Percentiles rank a stretch among this genome's conserved stretches.
These are phyloP conservation scores for Zychaea mexicana DNA, from an alignment of 371 early-diverging fungal genomes.

Conservation along the genomic window DNA sequence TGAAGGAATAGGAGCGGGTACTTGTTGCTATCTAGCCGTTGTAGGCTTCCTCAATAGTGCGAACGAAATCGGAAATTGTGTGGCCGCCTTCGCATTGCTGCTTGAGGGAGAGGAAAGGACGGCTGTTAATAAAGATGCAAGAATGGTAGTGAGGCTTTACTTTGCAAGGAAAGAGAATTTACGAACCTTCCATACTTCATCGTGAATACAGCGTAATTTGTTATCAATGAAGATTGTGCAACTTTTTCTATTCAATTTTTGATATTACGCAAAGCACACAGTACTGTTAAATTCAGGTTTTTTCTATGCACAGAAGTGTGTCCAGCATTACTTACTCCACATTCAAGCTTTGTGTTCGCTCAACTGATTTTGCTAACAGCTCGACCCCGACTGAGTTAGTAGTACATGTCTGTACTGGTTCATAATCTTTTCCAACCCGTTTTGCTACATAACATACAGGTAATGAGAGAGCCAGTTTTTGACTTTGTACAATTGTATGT, in stretches of 20 bases:
- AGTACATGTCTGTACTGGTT: slow-evolving; percentile 17
- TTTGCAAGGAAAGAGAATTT: background rate
- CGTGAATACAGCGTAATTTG: slow-evolving; percentile 51
- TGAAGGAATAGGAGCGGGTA: too few relatives aligned
- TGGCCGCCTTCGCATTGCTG: slow-evolving; percentile 20
- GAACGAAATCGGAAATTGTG: slow-evolving; percentile 16
- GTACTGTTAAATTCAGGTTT: too few relatives aligned
- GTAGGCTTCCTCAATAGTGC: slow-evolving; percentile 21
- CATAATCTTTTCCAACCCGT: slow-evolving; percentile 14
- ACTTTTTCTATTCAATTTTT: slow-evolving; percentile 53
- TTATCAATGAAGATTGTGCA: slow-evolving; percentile 51
- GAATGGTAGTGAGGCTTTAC: background rate
- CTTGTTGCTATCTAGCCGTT: background rate
- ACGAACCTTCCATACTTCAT: slow-evolving; percentile 45
- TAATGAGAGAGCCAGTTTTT: background rate
- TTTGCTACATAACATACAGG: slow-evolving; percentile 7
- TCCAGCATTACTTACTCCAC: slow-evolving; percentile 32
- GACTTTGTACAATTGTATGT: too few relatives aligned
- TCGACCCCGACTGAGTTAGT: slow-evolving; percentile 3
- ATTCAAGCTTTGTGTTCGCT: slow-evolving; percentile 22
- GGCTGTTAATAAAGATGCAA: background rate
- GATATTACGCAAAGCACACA: too few relatives aligned
- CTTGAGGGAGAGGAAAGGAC: background rate
- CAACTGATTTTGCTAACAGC: slow-evolving; percentile 16
- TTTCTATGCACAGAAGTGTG: background rate